These are phyloP conservation scores for Escallonia herrerae DNA, from an alignment of 129 eudicot species.

Conservation along the genomic window DNA sequence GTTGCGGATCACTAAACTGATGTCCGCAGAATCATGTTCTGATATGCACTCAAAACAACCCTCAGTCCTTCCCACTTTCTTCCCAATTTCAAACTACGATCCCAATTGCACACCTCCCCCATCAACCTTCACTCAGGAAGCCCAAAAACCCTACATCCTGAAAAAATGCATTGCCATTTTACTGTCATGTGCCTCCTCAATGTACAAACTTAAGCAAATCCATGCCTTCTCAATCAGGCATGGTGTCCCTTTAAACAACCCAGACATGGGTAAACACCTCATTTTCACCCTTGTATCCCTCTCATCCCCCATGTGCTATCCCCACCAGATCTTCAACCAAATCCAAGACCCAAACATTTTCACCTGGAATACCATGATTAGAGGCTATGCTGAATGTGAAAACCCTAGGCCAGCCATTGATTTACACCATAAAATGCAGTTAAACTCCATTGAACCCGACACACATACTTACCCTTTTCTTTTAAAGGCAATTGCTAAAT, in stretches of 20 bases:
- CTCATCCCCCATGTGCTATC: slow-evolving; percentile 55
- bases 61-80: background rate
- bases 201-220: slow-evolving; percentile 56
- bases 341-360: slow-evolving; percentile 57
- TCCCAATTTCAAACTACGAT: background rate
- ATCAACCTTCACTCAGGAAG: background rate
- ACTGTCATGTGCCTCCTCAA: slow-evolving; percentile 59
- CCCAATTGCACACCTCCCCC: background rate
- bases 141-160: slow-evolving; percentile 35
- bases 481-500: slow-evolving; percentile 56
- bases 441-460: slow-evolving; percentile 42
- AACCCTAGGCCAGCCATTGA: slow-evolving; percentile 51
- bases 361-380: slow-evolving; percentile 83
- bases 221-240: slow-evolving; percentile 78
- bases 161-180: slow-evolving; percentile 71
- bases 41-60: background rate
- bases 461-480: slow-evolving; percentile 85
- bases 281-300: slow-evolving; percentile 64
- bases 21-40: background rate
- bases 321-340: slow-evolving; percentile 45
- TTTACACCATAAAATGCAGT: slow-evolving; percentile 38
- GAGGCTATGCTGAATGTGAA: slow-evolving; percentile 75
- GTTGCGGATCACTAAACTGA: background rate
- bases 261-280: slow-evolving; percentile 67
- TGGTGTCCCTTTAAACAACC: slow-evolving; percentile 48